A percentile compares a stretch with the other conserved stretches of the same genome.
These are phyloP conservation scores for Penicillium sp. DNA, from an alignment of 2,329 filamentous ascomycete genomes.

Conservation along the genomic window DNA sequence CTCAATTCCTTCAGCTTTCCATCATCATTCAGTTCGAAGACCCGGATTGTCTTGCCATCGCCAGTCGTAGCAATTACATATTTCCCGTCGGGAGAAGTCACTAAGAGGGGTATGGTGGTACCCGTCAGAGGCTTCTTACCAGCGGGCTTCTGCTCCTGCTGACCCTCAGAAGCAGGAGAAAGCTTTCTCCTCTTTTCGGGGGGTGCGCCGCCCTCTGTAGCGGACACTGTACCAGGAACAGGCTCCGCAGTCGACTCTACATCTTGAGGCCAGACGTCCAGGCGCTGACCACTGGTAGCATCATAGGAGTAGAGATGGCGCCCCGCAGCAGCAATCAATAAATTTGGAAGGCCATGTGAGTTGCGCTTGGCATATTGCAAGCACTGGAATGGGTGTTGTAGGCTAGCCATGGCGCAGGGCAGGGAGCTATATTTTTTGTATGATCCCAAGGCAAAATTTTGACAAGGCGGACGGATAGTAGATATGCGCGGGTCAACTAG, in stretches of 20 bases:
- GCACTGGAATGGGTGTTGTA: slow-evolving; percentile 63
- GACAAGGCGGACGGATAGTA: neutral
- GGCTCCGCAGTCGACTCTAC: slow-evolving; percentile 29
- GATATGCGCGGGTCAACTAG: neutral
- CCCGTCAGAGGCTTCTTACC: slow-evolving; percentile 24
- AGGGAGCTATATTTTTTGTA: slow-evolving; percentile 1
- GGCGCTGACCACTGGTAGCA: slow-evolving; percentile 56
- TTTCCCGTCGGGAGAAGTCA: slow-evolving; percentile 61
- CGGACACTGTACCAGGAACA: slow-evolving; percentile 21
- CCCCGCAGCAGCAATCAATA: slow-evolving; percentile 73
- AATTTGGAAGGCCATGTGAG: slow-evolving; percentile 29
- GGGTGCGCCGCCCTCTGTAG: slow-evolving; percentile 32
- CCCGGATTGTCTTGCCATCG: slow-evolving; percentile 89
- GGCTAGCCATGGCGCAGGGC: slow-evolving; percentile 30
- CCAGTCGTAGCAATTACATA: slow-evolving; percentile 76
- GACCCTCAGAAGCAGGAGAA: slow-evolving; percentile 27
- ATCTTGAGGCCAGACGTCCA: slow-evolving; percentile 61
- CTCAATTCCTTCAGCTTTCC: slow-evolving; percentile 68
- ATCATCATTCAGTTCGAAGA: slow-evolving; percentile 67
- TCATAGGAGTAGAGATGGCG: slow-evolving; percentile 69
- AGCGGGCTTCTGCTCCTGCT: slow-evolving; percentile 17
- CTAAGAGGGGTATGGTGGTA: slow-evolving; percentile 69
- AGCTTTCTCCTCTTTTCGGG: slow-evolving; percentile 48
- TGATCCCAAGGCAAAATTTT: slow-evolving; percentile 13
- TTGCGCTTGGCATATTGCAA: slow-evolving; percentile 45